Base-by-base conservation (phyloP, 495 filamentous ascomycete species). In the Penicillium paxilli region DNA sequence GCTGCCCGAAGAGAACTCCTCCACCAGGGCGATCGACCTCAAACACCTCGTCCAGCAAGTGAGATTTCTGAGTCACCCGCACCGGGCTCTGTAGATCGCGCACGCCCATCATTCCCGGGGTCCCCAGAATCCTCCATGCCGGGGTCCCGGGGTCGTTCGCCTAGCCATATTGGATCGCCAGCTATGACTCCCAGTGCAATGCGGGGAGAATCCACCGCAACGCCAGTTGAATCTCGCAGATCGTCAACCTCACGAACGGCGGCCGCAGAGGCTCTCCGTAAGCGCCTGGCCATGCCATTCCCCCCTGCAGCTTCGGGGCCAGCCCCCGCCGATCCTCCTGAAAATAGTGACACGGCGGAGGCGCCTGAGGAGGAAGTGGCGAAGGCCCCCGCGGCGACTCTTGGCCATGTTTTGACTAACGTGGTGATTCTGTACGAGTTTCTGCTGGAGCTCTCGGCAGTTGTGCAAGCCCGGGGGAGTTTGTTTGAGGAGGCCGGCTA, bases 391-490 rank as follows among this genome's bases (percentile, higher is more conserved):
- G 12, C 46, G 55, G 75, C 87, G 11, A 92, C 85, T 14, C 80
- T 98, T 5, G 89, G 89, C 46, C 91, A 98, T 67, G 80, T 98
- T 2, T 74, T 98, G 48, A 97, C 94, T 5, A 80, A 83, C 58
- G 73, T 77, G 32, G 70, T 81, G 17, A 75, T 81, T 16, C 52
- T 79, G 25, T 77, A 87, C 66, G 90, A 95, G 57, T 98, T 98
- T 67, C 70, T 96, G 5, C 74, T 98, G 38, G 94, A 98, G 72
- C 66, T 98, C 30, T 87, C 91, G 3, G 93, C 92, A 8, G 70
- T 96, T 62, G 81, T 96, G 47, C 91, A 98, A 62, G 87, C 92
- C 10, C 78, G 94, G 47, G 90, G 91, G 2, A 88, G 86, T 45
- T 62, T 98, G 33, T 96, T 97, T 73, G 86, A 84, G 35, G 94